Percentiles rank a stretch among this genome's conserved stretches.
Conservation (phyloP, 768 basidiomycete species). For the Lactifluus rugatus region DNA sequence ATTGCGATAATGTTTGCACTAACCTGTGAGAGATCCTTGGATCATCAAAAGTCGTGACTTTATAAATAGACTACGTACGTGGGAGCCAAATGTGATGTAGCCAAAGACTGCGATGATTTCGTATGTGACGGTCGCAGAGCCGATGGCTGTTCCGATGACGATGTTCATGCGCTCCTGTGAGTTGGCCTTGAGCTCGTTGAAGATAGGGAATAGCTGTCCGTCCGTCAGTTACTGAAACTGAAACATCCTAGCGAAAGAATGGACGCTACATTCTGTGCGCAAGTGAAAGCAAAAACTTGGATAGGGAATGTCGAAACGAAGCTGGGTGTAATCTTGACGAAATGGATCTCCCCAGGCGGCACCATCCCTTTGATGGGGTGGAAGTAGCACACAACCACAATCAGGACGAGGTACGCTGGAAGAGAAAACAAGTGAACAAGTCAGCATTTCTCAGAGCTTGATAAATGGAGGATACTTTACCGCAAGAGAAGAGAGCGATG, state of each 20-base stretch:
- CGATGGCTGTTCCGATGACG: conserved; percentile 83
- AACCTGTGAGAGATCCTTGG: conserved; percentile 39
- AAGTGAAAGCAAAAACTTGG: conserved; percentile 88
- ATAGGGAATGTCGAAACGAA: conserved; percentile 87
- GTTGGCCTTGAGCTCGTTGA: conserved; percentile 80
- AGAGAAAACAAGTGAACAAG: not conserved
- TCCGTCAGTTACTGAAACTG: conserved; percentile 1
- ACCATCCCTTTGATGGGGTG: conserved; percentile 58
- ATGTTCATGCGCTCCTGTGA: conserved; percentile 76
- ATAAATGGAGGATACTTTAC: conserved; percentile 37
- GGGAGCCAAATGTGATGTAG: conserved; percentile 88
- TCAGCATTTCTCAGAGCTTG: conserved; percentile 3
- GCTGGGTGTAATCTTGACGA: conserved; percentile 64
- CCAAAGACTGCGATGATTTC: conserved; percentile 84
- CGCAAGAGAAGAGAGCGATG: conserved; percentile 81
- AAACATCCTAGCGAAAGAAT: not conserved
- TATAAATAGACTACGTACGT: conserved; percentile 33
- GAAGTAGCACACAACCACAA: conserved; percentile 76
- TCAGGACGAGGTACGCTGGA: conserved; percentile 63
- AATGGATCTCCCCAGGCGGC: conserved; percentile 53
- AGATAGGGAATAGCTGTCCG: conserved; percentile 79
- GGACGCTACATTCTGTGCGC: conserved; percentile 74
- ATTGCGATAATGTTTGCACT: conserved; percentile 91
- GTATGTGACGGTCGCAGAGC: conserved; percentile 72
- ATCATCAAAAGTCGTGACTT: not conserved